Evolutionary conservation across 495 filamentous ascomycete genomes (phyloP), one percentile per base, ranked within the genome.

Genomic region (Jackrogersella minutella): DNA sequence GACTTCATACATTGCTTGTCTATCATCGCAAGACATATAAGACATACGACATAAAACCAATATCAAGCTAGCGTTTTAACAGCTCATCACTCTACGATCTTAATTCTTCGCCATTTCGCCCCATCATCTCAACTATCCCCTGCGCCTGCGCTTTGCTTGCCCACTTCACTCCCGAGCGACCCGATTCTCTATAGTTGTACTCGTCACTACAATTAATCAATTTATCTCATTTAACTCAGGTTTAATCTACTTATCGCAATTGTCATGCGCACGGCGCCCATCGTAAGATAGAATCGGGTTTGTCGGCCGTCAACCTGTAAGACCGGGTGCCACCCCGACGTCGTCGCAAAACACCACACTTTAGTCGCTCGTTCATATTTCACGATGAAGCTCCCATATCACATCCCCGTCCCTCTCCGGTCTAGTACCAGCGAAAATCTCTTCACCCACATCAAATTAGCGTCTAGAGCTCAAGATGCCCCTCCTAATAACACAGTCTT

Each of bases 311-410:
- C 31, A 41, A 26, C 57, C 54, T 54, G 13, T 22, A 39, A 43
- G 22, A 41, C 58, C 51, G 41, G 56, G 41, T 69, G 41, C 22
- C 24, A 56, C 55, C 17, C 44, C 30, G 36, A 53, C 60, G 17
- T 28, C 30, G 51, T 64, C 53, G 52, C 40, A 66, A 34, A 33
- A 10, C 14, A 56, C 16, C 40, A 50, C 21, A 54, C n/a, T 59
- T 17, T 33, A 62, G 62, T 70, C 67, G 36, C 62, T 70, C 67
- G 67, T 69, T 69, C 28, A 57, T 47, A 51, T 36, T 52, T 50
- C 46, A 50, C 14, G 8, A 70, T 70, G 67, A 11, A 50, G 10
- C 57, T 70, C n/a, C 67, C 67, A 16, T 14, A 58, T 51, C 67
- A 39, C 14, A 66, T 70, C 24, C 62, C 62, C 6, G 46, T 66